These are phyloP conservation scores for Eustoma russellianum DNA, from an alignment of 257 asterid genomes.

Conservation along the genomic window DNA sequence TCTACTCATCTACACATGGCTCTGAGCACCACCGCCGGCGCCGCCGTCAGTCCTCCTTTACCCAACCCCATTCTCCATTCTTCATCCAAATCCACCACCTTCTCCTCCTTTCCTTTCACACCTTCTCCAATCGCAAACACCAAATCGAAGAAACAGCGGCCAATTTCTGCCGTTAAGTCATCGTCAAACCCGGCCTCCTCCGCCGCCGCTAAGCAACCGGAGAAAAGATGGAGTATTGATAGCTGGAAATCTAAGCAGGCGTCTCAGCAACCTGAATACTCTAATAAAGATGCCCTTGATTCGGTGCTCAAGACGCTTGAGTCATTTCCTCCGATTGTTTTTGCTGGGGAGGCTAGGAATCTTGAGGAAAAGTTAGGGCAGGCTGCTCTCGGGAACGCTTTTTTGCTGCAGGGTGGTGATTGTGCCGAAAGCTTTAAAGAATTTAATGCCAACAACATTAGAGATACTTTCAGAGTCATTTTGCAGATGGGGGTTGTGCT, in stretches of 20 bases:
- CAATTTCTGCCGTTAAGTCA: slow-evolving; percentile 42
- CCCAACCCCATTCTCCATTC: slow-evolving; percentile 10
- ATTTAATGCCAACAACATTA: slow-evolving; percentile 64
- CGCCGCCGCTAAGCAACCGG: slow-evolving; percentile 14
- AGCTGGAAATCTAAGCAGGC: slow-evolving; percentile 72
- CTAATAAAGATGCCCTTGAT: slow-evolving; percentile 33
- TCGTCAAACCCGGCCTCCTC: slow-evolving; percentile 19
- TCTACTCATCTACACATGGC: slow-evolving; percentile 19
- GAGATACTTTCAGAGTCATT: slow-evolving; percentile 73
- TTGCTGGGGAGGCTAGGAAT: slow-evolving; percentile 75
- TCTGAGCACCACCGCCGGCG: slow-evolving; percentile 17
- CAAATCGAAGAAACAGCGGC: slow-evolving; percentile 20
- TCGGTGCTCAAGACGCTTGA: slow-evolving; percentile 54
- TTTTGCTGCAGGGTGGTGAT: slow-evolving; percentile 73
- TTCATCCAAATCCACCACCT: slow-evolving; percentile 18
- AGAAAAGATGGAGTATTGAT: slow-evolving; percentile 43
- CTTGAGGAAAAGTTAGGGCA: slow-evolving; percentile 64
- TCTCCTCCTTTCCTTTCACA: slow-evolving; percentile 18
- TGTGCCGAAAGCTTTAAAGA: slow-evolving; percentile 89
- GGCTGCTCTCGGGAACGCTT: slow-evolving; percentile 71
- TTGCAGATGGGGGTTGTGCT: slow-evolving; percentile 86
- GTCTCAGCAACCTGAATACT: slow-evolving; percentile 58
- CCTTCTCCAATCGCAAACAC: slow-evolving; percentile 8
- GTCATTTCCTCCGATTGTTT: slow-evolving; percentile 68
- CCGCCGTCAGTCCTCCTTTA: slow-evolving; percentile 20